A percentile compares a stretch with the other conserved stretches of the same genome.
Evolutionary conservation across 2,329 filamentous ascomycete species (phyloP).

Genomic region (Phaeoacremonium minimum): DNA sequence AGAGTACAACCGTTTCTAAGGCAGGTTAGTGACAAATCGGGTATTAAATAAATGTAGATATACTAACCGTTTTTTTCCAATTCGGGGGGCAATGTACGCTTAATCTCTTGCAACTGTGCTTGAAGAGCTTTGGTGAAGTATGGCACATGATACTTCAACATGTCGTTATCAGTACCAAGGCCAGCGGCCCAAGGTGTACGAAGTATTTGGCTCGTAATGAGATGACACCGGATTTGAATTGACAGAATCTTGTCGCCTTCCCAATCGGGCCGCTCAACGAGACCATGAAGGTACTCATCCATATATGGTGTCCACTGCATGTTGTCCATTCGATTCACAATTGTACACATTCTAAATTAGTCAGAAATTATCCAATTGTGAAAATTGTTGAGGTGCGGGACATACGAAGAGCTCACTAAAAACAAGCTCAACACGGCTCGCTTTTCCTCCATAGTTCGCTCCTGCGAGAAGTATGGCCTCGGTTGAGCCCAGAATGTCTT

Average conservation of each 20-base stretch:
- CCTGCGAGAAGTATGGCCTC: conserved; percentile 12
- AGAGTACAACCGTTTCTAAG: conserved; percentile 28
- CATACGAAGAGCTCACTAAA: conserved; percentile 32
- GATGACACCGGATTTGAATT: conserved; percentile 32
- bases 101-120: conserved; percentile 17
- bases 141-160: conserved; percentile 5
- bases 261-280: conserved; percentile 40
- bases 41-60: not conserved
- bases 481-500: conserved; percentile 13
- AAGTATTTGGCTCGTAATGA: conserved; percentile 29
- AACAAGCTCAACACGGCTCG: conserved; percentile 45
- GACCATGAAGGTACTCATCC: conserved; percentile 47
- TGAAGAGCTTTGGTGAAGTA: conserved; percentile 17
- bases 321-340: conserved; percentile 40
- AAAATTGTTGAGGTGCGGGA: not conserved
- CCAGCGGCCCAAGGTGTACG: conserved; percentile 14
- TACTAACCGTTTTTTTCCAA: conserved; percentile 14
- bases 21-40: not conserved
- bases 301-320: conserved; percentile 55
- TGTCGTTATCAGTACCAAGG: conserved; percentile 10
- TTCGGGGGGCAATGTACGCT: conserved; percentile 14
- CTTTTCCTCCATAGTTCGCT: conserved; percentile 43
- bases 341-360: conserved; percentile 14
- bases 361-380: conserved; percentile 2
- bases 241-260: conserved; percentile 45